Base-by-base conservation (phyloP, 2,329 filamentous ascomycete genomes). In the Paraphoma sp. region DNA sequence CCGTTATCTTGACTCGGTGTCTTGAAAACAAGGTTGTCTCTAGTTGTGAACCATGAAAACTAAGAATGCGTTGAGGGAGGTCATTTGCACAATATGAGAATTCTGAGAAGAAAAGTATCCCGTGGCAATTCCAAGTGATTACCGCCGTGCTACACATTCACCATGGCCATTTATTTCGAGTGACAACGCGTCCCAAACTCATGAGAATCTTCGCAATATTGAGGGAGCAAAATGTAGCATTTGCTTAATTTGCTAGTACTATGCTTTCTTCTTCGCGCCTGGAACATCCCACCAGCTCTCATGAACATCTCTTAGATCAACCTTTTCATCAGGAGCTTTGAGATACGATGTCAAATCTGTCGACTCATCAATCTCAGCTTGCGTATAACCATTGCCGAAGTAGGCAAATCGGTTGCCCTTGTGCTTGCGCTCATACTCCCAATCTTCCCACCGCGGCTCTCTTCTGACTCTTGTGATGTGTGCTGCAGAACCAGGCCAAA, bases 401-500 rank as follows among this genome's bases (percentile, higher is more conserved):
- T 87, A 91, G 2, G 81, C 77, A 60, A 89, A 86, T 7, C 86
- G 71, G 65, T 85, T 84, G 7, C 74, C 77, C 57, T 70, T 70
- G 42, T 78, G 76, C 38, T 77, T 67, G 53, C 82, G 81, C 3
- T 78, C 80, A 65, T 83, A 87, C 55, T 85, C 83, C 74, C 78
- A 87, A 61, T 87, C 85, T 65, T 87, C 85, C 83, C 84, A 87
- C 6, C 84, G 72, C 1, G 84, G 84, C 43, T 83, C 80, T n/a
- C 70, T 77, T 23, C 86, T 79, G 7, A 89, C 80, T 12, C 85
- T 80, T 2, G 87, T 87, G 31, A 86, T 76, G 63, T 89, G 86
- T 0, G 83, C 79, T 1, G 87, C 87, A 62, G 86, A 89, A 0
- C 89, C 89, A 0, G 89, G 89, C 84, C 89, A 92, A 6, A 90